These are phyloP conservation scores for Fusarium xylarioides DNA, from an alignment of 2,329 filamentous ascomycete genomes.

Conservation along the genomic window DNA sequence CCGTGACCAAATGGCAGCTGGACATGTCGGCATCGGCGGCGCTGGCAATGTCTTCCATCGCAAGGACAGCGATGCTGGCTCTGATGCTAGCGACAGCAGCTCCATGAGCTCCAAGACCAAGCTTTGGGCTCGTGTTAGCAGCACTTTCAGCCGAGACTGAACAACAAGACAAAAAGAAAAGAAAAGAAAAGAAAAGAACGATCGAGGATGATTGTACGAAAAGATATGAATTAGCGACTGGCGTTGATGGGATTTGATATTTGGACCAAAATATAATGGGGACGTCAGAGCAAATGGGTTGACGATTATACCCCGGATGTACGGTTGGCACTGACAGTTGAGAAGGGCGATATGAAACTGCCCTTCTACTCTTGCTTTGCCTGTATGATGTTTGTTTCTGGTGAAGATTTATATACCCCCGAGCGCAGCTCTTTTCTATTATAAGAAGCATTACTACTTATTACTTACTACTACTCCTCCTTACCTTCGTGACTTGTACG, in stretches of 20 bases:
- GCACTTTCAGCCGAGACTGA: slow-evolving; percentile 46
- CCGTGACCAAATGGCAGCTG: slow-evolving; percentile 56
- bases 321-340: slow-evolving; percentile 26
- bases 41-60: slow-evolving; percentile 71
- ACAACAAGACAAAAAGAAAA: no score
- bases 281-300: slow-evolving; percentile 48
- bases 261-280: slow-evolving; percentile 22
- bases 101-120: slow-evolving; percentile 46
- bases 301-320: slow-evolving; percentile 25
- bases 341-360: slow-evolving; percentile 34
- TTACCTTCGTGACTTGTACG: not conserved
- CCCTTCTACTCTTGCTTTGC: slow-evolving; percentile 12
- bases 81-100: slow-evolving; percentile 52
- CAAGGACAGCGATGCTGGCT: slow-evolving; percentile 47
- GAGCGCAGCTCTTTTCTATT: slow-evolving; percentile 26
- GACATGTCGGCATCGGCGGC: slow-evolving; percentile 73
- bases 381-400: slow-evolving; percentile 55
- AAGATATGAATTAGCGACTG: slow-evolving; percentile 33
- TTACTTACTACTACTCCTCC: no score
- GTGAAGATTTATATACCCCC: slow-evolving; percentile 57
- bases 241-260: slow-evolving; percentile 35
- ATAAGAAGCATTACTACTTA: slow-evolving; percentile 10
- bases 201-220: not conserved
- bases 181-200: not conserved
- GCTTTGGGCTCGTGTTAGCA: slow-evolving; percentile 48